These are phyloP conservation scores for Candida caryicola DNA, from an alignment of 805 yeast genomes.

Conservation along the genomic window DNA sequence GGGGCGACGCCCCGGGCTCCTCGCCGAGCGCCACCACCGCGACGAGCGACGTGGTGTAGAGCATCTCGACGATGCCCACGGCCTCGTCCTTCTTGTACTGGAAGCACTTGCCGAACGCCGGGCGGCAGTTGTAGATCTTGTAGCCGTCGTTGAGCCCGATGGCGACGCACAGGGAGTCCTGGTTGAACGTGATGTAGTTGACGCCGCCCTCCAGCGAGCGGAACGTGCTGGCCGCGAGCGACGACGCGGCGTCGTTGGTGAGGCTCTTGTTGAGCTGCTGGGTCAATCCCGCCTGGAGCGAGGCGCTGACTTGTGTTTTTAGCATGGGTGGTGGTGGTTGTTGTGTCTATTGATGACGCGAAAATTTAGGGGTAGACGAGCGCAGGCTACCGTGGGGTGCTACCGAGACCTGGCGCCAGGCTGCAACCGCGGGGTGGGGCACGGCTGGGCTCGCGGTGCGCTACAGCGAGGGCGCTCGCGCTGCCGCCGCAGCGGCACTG, in stretches of 20 bases:
- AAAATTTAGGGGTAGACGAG: no score
- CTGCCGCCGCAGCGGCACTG: no score
- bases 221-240: conserved; percentile 13
- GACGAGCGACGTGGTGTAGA: conserved; percentile 80
- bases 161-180: conserved; percentile 80
- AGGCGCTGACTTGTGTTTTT: conserved; percentile 13
- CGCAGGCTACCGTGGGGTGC: no score
- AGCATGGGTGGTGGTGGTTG: conserved; percentile 6
- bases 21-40: conserved; percentile 82
- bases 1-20: conserved; percentile 67
- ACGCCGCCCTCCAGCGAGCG: conserved; percentile 16
- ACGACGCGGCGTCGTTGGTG: conserved; percentile 17
- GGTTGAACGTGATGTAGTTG: conserved; percentile 65
- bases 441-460: no score
- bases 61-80: conserved; percentile 79
- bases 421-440: no score
- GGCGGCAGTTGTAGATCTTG: conserved; percentile 82
- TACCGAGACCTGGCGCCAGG: no score
- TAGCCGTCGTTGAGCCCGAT: conserved; percentile 66
- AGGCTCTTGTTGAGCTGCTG: conserved; percentile 11
- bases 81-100: conserved; percentile 45
- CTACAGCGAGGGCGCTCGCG: no score
- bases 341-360: not conserved
- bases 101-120: conserved; percentile 55
- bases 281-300: conserved; percentile 11